Evolutionary conservation across 441 rosid species (phyloP), one percentile per base, ranked within the genome.

Genomic region (Sinapis alba): DNA sequence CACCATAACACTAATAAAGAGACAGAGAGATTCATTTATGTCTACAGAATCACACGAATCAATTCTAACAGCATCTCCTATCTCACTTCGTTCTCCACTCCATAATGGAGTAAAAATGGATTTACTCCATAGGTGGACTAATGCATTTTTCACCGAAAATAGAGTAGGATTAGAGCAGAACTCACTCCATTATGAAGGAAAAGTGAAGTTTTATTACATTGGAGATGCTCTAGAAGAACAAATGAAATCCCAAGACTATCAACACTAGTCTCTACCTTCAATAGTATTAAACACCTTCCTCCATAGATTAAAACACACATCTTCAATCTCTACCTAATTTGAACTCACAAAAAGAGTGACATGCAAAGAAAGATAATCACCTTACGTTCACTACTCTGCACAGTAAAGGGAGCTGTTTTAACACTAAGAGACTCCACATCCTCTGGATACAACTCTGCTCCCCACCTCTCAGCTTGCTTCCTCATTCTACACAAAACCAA

Each of bases 391-490:
- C 89, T 84, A 75, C 88, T 95, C 79, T 80, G 86, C 51, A 95
- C 85, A 18, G 90, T 91, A 78, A 95, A 95, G 36, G 99, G 99
- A 69, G 73, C 75, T 21, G 58, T 84, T 78, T 74, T 87, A 24
- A 93, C 85, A 76, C 84, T 86, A 79, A 95, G 71, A 78, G 69
- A 75, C 72, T 95, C 99, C 13, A 95, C 98, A 82, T 95, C 99
- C 85, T 95, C 98, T 62, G 91, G 97, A 80, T 79, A 82, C 74
- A 95, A 74, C 63, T 93, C 97, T 38, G 98, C 99, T 80, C 98
- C 99, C 99, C 99, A 95, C 3, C 93, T 83, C 82, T 95, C 99
- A 70, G 99, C 99, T 85, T 95, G 99, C 23, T 83, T 83, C 62
- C 94, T 87, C 97, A 95, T 95, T 87, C 99, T 95, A 75, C 60